These are phyloP conservation scores for Gossypium sturtianum DNA, from an alignment of 345 rosid genomes.

Conservation along the genomic window DNA sequence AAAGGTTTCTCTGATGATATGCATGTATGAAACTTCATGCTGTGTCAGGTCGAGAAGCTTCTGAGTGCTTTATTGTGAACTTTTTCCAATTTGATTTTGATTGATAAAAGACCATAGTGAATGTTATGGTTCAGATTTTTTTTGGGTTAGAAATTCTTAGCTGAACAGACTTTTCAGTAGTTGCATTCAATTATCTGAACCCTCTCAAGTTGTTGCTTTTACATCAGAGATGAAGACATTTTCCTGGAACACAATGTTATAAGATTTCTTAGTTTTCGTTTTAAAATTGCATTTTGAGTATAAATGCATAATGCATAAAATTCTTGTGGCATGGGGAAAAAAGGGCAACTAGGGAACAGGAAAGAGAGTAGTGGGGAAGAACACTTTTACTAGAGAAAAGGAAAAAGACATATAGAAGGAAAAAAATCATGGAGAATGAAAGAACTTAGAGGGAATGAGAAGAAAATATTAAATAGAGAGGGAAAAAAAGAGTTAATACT, in stretches of 20 bases:
- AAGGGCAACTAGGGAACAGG: background rate
- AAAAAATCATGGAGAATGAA: background rate
- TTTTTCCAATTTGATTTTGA: background rate
- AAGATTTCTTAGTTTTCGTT: background rate
- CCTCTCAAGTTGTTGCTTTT: background rate
- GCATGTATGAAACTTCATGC: background rate
- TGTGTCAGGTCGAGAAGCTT: background rate
- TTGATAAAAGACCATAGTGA: background rate
- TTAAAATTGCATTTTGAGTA: background rate
- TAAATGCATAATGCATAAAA: background rate
- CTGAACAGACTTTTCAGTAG: background rate
- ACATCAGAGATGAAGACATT: background rate
- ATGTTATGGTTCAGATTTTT: background rate
- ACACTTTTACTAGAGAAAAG: background rate
- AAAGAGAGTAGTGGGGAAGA: background rate
- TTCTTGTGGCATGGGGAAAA: background rate
- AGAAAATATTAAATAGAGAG: background rate
- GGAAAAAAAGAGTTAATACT: background rate
- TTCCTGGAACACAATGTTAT: background rate
- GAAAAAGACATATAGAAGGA: background rate
- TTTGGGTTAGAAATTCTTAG: background rate
- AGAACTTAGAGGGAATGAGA: background rate
- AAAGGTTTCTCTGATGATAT: background rate
- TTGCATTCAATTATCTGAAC: background rate
- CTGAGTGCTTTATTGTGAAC: background rate